These are phyloP conservation scores for Nicotiana benthamiana DNA, from an alignment of 257 asterid species.

Conservation along the genomic window DNA sequence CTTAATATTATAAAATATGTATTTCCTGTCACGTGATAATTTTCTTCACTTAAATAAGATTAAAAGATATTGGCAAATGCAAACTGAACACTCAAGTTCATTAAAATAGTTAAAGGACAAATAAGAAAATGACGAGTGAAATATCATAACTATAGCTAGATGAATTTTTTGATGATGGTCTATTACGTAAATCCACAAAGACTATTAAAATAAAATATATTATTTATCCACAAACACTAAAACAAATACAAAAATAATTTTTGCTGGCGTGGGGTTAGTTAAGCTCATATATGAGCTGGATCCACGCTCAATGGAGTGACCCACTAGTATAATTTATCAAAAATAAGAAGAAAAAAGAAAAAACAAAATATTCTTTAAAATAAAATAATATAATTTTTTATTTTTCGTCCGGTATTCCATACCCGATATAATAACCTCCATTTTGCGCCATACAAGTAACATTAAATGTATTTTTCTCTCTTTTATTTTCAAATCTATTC, in stretches of 20 bases:
- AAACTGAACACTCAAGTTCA: not conserved
- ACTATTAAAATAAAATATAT: not conserved
- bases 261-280: conserved; percentile 19
- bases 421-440: too few species aligned
- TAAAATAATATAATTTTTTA: not conserved
- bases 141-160: not conserved
- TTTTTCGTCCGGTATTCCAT: too few species aligned
- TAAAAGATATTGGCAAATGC: too few species aligned
- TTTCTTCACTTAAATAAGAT: too few species aligned
- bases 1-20: too few species aligned
- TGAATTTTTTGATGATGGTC: not conserved
- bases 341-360: not conserved
- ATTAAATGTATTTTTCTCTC: too few species aligned
- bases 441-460: too few species aligned
- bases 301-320: conserved; percentile 13
- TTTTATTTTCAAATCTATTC: too few species aligned
- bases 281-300: conserved; percentile 21
- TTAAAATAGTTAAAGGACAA: not conserved
- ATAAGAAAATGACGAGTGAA: not conserved
- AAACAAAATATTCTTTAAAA: not conserved
- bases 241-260: not conserved
- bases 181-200: not conserved
- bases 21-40: too few species aligned
- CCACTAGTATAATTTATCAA: conserved; percentile 4
- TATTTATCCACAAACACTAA: not conserved